Percentiles rank a stretch among this genome's conserved stretches.
Conservation (phyloP, 2,329 filamentous ascomycete species). For the Zarea fungicola region DNA sequence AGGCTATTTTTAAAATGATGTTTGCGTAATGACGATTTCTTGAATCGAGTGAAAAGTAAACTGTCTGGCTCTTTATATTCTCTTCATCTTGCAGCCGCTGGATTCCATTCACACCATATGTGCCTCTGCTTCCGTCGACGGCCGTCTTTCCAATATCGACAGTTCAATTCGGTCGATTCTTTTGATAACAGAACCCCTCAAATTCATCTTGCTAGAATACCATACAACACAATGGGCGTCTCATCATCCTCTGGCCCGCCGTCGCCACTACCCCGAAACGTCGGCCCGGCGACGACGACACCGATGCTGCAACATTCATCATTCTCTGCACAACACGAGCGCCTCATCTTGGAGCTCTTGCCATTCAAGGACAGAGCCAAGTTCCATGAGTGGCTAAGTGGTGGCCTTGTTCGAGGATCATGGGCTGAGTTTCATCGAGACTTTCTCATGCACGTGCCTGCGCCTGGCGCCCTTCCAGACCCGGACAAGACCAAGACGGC, state of each 20-base stretch:
- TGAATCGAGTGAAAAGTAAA: too few relatives aligned
- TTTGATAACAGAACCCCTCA: neutral
- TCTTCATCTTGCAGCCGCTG: neutral
- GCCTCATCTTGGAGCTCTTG: conserved; percentile 34
- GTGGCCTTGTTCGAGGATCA: conserved; percentile 27
- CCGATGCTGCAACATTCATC: neutral
- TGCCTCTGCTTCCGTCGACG: conserved; percentile 4
- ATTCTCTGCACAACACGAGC: conserved; percentile 29
- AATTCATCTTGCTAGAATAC: neutral
- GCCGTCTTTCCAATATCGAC: neutral
- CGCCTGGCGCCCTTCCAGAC: conserved; percentile 19
- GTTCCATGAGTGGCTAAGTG: conserved; percentile 32
- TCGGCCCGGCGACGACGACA: neutral
- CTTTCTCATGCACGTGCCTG: conserved; percentile 21
- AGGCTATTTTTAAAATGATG: too few relatives aligned
- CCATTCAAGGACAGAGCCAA: conserved; percentile 28
- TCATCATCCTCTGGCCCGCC: neutral
- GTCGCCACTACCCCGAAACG: neutral
- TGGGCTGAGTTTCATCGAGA: conserved; percentile 34
- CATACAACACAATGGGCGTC: conserved; percentile 6
- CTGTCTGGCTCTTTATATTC: too few relatives aligned
- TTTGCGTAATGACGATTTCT: too few relatives aligned
- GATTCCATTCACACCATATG: neutral
- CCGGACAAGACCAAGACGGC: conserved; percentile 29
- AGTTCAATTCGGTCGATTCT: neutral